Evolutionary conservation across 2,329 filamentous ascomycete species (phyloP), one percentile per base, ranked within the genome.

Genomic region (Aspergillus candidus): DNA sequence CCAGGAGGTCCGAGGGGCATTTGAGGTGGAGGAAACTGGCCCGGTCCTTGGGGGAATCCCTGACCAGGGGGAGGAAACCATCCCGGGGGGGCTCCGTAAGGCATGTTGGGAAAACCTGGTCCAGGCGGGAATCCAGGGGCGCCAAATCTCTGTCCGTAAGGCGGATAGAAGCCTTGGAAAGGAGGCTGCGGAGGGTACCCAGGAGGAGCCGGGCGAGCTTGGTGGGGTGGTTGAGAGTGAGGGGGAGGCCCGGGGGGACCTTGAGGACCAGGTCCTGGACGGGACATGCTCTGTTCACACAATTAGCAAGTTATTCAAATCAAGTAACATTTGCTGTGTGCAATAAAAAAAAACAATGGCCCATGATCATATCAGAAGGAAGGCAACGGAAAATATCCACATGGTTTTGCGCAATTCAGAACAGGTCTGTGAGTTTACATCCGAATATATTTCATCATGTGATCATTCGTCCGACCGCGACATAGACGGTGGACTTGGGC

Each of bases 331-430:
- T 11, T n/a, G 38, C 22, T 17, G 38, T 27, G 31, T 15, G 15
- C 12, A 38, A 42, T 37, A n/a, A 38, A 30, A 36, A 41, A 34
- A 43, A 37, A 37, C 41, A 38, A 37, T 53, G 38, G 51, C 43
- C 38, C 35, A 43, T 56, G 57, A 56, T 65, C 57, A 41, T 62
- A 82, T 95, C 89, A 96, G 89, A 95, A 96, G 90, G 90, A 96
- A 96, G 90, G 89, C 90, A 96, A 95, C 90, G 89, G 90, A 95
- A 27, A 86, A 84, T 81, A 72, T 95, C 90, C 83, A 94, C 90
- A 95, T 75, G 79, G 78, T 75, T 84, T 76, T 88, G 89, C 89
- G 88, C 88, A 47, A 86, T 84, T 84, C 86, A 84, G 84, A 82
- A 78, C 80, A 79, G 75, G 77, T 80, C 76, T 78, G 72, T 73